Evolutionary conservation across 805 yeast genomes (phyloP).

Genomic region (Kurtzmaniella cleridarum): DNA sequence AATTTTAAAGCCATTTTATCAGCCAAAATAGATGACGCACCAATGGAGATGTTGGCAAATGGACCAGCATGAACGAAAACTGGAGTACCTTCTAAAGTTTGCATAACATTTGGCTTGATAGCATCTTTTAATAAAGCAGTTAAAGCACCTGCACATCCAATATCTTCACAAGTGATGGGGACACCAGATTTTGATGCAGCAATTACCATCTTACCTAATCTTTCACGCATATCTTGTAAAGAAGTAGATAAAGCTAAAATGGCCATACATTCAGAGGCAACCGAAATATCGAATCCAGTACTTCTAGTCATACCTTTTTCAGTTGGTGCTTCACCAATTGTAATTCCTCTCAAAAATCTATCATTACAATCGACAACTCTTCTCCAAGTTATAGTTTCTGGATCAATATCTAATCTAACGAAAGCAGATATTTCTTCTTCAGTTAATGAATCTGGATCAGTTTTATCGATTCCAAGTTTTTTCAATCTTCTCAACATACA

Average conservation of each 20-base stretch:
- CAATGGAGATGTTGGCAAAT: slow-evolving; percentile 81
- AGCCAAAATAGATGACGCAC: slow-evolving; percentile 79
- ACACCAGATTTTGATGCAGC: slow-evolving; percentile 64
- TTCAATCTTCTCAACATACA: slow-evolving; percentile 63
- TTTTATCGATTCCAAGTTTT: slow-evolving; percentile 64
- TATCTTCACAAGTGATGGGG: slow-evolving; percentile 77
- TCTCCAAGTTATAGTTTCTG: slow-evolving; percentile 75
- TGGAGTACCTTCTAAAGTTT: slow-evolving; percentile 83
- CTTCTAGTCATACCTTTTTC: slow-evolving; percentile 68
- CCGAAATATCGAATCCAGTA: slow-evolving; percentile 80
- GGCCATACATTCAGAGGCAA: slow-evolving; percentile 85
- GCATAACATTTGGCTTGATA: slow-evolving; percentile 81
- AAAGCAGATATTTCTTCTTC: slow-evolving; percentile 60
- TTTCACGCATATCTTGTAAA: slow-evolving; percentile 62
- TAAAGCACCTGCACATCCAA: slow-evolving; percentile 83
- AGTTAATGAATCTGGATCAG: slow-evolving; percentile 68
- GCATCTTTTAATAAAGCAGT: slow-evolving; percentile 80
- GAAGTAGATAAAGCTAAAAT: slow-evolving; percentile 71
- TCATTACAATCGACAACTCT: slow-evolving; percentile 84
- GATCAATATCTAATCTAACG: slow-evolving; percentile 71
- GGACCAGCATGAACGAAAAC: slow-evolving; percentile 88
- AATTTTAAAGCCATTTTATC: slow-evolving; percentile 77
- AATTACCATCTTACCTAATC: slow-evolving; percentile 73
- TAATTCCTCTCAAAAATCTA: slow-evolving; percentile 71
- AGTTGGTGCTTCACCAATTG: slow-evolving; percentile 77